A percentile compares a stretch with the other conserved stretches of the same genome.
Conservation (phyloP, 345 rosid genomes). For the Salix viminalis region DNA sequence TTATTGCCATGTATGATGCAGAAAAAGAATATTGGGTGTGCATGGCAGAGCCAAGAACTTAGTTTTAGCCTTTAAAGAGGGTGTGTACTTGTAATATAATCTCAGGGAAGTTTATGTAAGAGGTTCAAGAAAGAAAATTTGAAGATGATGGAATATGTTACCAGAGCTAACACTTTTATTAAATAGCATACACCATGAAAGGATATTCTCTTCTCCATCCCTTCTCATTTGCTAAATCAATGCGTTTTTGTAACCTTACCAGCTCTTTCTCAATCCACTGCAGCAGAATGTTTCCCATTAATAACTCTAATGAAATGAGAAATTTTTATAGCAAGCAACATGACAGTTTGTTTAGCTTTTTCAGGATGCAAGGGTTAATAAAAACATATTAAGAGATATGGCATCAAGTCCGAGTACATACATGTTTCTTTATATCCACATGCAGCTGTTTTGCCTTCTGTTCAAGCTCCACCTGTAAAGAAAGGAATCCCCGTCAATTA, state of each 20-base stretch:
- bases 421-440: constrained; percentile 28
- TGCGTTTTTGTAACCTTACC: constrained; percentile 13
- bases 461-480: constrained; percentile 22
- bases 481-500: not conserved
- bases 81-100: not conserved
- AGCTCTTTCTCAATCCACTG: constrained; percentile 28
- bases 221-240: constrained; percentile 25
- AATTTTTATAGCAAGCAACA: not conserved
- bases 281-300: not conserved
- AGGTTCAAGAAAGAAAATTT: not conserved
- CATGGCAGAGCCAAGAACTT: not conserved
- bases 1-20: not conserved
- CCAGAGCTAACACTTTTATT: not conserved
- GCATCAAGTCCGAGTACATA: not conserved
- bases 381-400: not conserved
- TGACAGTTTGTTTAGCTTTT: not conserved
- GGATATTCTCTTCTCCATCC: constrained; percentile 37
- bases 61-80: not conserved
- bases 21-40: not conserved
- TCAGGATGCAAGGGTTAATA: not conserved
- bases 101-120: not conserved
- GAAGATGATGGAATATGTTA: not conserved
- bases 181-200: not conserved
- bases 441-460: constrained; percentile 25
- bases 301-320: not conserved